Evolutionary conservation across 2,329 filamentous ascomycete species (phyloP).

Genomic region (Fusarium staphyleae): DNA sequence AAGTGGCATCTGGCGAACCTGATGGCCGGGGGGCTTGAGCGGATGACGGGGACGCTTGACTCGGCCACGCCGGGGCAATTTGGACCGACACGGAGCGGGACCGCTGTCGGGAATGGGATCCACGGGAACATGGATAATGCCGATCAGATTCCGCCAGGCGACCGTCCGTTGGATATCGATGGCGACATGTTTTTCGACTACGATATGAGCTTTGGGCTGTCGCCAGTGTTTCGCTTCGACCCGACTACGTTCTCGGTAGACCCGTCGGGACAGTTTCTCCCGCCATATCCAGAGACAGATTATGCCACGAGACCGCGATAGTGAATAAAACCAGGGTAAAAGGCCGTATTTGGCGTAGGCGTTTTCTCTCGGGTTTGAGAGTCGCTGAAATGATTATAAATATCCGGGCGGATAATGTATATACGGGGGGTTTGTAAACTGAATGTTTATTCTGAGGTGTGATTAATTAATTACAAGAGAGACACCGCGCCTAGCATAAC

Average conservation of each 20-base stretch:
- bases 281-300: constrained; percentile 35
- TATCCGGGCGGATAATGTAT: constrained; percentile 8
- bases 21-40: constrained; percentile 57
- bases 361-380: background rate
- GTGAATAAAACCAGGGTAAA: background rate
- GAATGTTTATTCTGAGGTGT: background rate
- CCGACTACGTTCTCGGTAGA: constrained; percentile 39
- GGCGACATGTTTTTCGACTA: constrained; percentile 41
- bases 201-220: constrained; percentile 42
- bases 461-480: background rate
- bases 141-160: constrained; percentile 27
- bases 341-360: background rate
- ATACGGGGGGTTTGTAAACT: background rate
- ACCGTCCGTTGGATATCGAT: constrained; percentile 37
- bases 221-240: constrained; percentile 41
- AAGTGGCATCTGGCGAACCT: constrained; percentile 57
- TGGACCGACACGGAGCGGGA: constrained; percentile 7
- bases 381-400: background rate
- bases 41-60: constrained; percentile 43
- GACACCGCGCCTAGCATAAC: constrained; percentile 7
- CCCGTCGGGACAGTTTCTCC: constrained; percentile 34
- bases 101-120: constrained; percentile 13
- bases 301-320: constrained; percentile 30
- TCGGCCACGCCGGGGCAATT: constrained; percentile 23
- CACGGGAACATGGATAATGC: constrained; percentile 29